phyloP scores from a whole-genome alignment of 2,329 filamentous ascomycete genomes.

The Harringtonia lauricola region DNA sequence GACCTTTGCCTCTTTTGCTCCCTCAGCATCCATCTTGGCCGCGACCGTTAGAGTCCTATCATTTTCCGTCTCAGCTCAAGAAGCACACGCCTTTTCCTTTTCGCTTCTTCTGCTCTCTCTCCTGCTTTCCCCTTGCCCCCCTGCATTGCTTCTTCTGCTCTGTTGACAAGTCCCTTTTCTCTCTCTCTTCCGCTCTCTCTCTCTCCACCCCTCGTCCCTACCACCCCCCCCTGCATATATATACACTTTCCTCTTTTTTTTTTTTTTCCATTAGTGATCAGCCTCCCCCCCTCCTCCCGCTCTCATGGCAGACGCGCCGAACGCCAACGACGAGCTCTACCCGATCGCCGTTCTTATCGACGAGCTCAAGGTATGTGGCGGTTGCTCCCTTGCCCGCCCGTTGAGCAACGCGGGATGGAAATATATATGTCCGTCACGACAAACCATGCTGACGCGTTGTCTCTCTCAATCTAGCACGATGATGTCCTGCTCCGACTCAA shows the following conservation, averaged over 20 bases:
- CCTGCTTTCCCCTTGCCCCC: background rate
- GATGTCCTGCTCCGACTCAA: conserved; percentile 97
- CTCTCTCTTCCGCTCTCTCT: background rate
- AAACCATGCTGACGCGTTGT: conserved; percentile 4
- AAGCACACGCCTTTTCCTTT: background rate
- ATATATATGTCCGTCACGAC: conserved; percentile 3
- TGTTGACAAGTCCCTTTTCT: background rate
- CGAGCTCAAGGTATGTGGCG: conserved; percentile 78
- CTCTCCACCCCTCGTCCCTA: background rate
- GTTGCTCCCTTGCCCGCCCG: too few relatives aligned
- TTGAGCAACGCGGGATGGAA: conserved; percentile 3
- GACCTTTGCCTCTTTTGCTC: background rate
- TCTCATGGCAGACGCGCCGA: conserved; percentile 79
- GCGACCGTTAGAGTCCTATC: background rate
- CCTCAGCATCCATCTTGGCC: background rate
- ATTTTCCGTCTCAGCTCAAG: background rate
- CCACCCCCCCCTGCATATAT: conserved; percentile 12
- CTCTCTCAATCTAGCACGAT: conserved; percentile 60
- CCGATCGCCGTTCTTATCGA: conserved; percentile 99
- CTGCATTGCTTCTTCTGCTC: background rate
- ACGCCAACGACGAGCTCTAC: conserved; percentile 96
- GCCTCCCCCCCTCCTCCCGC: conserved; percentile 12
- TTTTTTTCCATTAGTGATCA: background rate
- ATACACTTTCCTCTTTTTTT: conserved; percentile 14
- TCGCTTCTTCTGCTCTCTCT: background rate